Evolutionary conservation across 2,329 filamentous ascomycete species (phyloP), one percentile per base, ranked within the genome.

Genomic region (Diaporthe velutina): DNA sequence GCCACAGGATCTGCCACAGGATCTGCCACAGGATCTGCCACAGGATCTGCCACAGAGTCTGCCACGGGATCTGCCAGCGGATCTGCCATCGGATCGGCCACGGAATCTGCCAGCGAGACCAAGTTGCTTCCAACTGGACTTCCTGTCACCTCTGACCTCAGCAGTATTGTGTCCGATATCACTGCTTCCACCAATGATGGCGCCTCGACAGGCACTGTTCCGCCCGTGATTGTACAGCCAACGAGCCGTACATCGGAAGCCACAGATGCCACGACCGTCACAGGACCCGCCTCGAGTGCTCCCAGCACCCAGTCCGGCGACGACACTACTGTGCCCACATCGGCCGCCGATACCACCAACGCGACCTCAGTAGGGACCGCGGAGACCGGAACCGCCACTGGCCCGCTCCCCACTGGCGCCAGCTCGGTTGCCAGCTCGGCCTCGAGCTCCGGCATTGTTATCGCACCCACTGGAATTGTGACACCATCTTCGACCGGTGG

Each of bases 401-500:
- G 68, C 42, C 40, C 70, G 30, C 17, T 60, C 35, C 42, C 38
- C 40, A 48, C 33, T 13, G 30, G 60, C 25, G 17, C 72, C n/a
- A 71, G 50, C 60, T 61, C 66, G 8, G 15, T 17, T 30, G 35
- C 33, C 50, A 60, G n/a, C 30, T 70, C 71, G 12, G 40, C 10
- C 22, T 38, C 76, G 66, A 73, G 78, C 40, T 77, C 80, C 3
- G 75, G 76, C 25, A 81, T 83, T 70, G 75, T 83, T 7, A 71
- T 83, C 17, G 82, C 79, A 15, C 81, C 81, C 28, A 83, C 80
- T 10, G 82, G 82, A 35, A 78, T 81, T 33, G 81, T 83, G 28
- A 81, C 80, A 42, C 70, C 74, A 25, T 60, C 73, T 12, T 55
- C 76, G 22, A 42, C 40, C 22, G 22, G n/a, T 19, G 66, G 68